Base-by-base conservation (phyloP, 2,329 filamentous ascomycete genomes). In the Alternaria ventricosa region DNA sequence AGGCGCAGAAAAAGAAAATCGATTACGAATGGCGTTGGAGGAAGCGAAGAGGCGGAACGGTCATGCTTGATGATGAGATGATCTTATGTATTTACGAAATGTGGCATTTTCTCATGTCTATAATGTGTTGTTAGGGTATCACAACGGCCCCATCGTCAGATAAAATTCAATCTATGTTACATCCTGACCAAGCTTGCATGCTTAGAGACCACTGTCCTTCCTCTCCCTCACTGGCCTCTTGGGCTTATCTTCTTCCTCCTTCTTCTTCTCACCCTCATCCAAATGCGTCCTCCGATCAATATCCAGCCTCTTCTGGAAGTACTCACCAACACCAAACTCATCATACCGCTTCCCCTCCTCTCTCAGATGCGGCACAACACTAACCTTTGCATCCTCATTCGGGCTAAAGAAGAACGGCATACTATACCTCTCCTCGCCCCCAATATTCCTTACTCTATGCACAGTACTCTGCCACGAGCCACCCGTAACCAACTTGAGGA, bases 31-130 rank as follows among this genome's bases (percentile, higher is more conserved):
- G 66, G 85, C 85, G 30, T 72, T 87, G 57, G 84, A 87, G 64
- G 82, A 84, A 60, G 86, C 86, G 9, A 87, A 87, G 78, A 82
- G 79, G 75, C 80, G 86, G 65, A 87, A 88, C 75, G 84, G 78
- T 8, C 68, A 78, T 64, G 63, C 33, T 10, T 71, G 44, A 62
- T 53, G 11, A 36, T 8, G 13, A 10, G 8, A 23, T 15, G 1
- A 12, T 30, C 8, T 46, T n/a, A n/a, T 53, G 30, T 4, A 12
- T 25, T n/a, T 25, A 41, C 8, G 30, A 36, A 36, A 18, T 6
- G 9, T 47, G 22, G 15, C 15, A 41, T 53, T 12, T 36, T 28
- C 11, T 33, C 28, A 10, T 25, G 25, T 20, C 22, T 23, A 4
- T 10, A 53, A 53, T 22, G 36, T 41, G 36, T 23, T 23, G 8